These are phyloP conservation scores for Conticribra weissflogii DNA, from an alignment of 108 stramenopile species.

Conservation along the genomic window DNA sequence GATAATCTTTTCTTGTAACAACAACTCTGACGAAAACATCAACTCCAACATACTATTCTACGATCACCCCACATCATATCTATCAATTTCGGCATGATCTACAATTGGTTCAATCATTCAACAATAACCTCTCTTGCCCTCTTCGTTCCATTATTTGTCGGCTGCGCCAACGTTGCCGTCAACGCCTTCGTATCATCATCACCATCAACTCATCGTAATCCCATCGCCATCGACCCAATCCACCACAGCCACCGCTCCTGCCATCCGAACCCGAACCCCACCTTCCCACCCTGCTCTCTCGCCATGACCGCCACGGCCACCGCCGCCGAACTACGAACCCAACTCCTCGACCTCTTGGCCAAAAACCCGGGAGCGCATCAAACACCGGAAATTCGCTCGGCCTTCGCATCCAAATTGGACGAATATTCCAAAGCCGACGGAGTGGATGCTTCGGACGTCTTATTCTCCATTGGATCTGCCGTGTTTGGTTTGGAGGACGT, in stretches of 20 bases:
- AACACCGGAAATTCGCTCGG: slow-evolving; percentile 15
- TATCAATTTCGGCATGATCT: no score
- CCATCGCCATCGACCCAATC: background rate
- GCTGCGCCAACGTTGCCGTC: background rate
- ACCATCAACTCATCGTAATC: background rate
- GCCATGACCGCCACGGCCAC: background rate
- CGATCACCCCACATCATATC: no score
- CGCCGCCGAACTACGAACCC: slow-evolving; percentile 20
- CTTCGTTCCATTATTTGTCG: background rate
- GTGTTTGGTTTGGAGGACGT: slow-evolving; percentile 42
- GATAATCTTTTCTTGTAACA: no score
- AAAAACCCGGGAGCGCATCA: slow-evolving; percentile 46
- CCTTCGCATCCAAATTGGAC: slow-evolving; percentile 40
- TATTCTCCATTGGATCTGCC: slow-evolving; percentile 47
- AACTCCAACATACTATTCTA: no score
- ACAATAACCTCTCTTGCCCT: no score
- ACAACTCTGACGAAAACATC: no score
- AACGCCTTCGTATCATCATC: background rate
- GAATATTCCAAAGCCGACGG: slow-evolving; percentile 42
- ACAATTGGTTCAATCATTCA: no score
- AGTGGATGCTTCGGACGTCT: slow-evolving; percentile 39
- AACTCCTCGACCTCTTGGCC: slow-evolving; percentile 40
- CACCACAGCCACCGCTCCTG: background rate
- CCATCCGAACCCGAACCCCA: background rate
- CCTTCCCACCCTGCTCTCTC: background rate